A percentile compares a stretch with the other conserved stretches of the same genome.
Conservation (phyloP, 1,139 yeast genomes). For the Yarrowia galli region DNA sequence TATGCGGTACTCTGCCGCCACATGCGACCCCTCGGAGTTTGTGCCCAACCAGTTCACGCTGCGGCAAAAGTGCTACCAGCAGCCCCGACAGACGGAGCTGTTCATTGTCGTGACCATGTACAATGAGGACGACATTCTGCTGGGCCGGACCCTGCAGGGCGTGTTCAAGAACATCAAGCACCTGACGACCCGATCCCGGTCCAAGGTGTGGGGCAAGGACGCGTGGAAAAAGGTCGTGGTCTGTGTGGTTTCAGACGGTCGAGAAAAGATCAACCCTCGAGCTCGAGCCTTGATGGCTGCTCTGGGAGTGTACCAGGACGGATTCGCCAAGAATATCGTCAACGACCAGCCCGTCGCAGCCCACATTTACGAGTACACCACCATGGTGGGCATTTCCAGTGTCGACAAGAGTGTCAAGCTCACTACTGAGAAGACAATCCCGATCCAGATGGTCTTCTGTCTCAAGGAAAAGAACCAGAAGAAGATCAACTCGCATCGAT, state of each 20-base stretch:
- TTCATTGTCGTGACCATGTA: slow-evolving; percentile 80
- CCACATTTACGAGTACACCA: slow-evolving; percentile 81
- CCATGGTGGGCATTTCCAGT: slow-evolving; percentile 74
- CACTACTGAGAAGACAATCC: slow-evolving; percentile 64
- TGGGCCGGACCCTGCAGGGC: slow-evolving; percentile 78
- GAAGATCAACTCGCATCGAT: slow-evolving; percentile 82
- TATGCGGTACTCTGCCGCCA: slow-evolving; percentile 82
- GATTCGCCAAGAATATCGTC: slow-evolving; percentile 79
- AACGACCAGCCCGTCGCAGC: slow-evolving; percentile 73
- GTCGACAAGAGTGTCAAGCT: slow-evolving; percentile 64
- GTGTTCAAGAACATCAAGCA: slow-evolving; percentile 75
- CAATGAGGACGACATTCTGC: slow-evolving; percentile 76
- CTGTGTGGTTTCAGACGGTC: slow-evolving; percentile 77
- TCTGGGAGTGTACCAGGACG: slow-evolving; percentile 80
- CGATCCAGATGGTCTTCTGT: slow-evolving; percentile 78
- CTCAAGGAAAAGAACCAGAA: slow-evolving; percentile 76
- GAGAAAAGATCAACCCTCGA: slow-evolving; percentile 70
- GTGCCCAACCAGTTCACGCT: slow-evolving; percentile 63
- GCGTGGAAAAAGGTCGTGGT: slow-evolving; percentile 84
- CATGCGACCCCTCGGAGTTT: slow-evolving; percentile 78
- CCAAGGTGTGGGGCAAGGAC: slow-evolving; percentile 78
- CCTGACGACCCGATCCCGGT: slow-evolving; percentile 62
- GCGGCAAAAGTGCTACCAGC: slow-evolving; percentile 70
- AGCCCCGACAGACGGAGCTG: slow-evolving; percentile 74
- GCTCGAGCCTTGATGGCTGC: slow-evolving; percentile 72